phyloP scores from a whole-genome alignment of 306 rosid species.

The Castanospermum australe region DNA sequence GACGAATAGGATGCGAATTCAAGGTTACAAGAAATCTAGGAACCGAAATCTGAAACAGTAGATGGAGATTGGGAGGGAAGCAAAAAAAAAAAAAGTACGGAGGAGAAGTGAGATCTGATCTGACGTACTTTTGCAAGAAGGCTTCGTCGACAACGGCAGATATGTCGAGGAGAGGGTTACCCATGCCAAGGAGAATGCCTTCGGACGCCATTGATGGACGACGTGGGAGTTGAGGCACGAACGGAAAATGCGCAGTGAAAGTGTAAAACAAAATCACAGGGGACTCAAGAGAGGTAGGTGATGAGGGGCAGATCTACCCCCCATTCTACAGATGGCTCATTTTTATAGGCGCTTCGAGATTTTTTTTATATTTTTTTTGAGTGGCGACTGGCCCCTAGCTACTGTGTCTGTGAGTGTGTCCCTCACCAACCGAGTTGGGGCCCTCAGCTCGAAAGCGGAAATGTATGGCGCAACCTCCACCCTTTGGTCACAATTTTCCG shows the following conservation, averaged over 20 bases:
- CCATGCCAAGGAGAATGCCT: constrained; percentile 72
- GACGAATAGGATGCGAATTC: too few species aligned
- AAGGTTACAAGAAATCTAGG: not conserved
- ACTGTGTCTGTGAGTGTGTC: not conserved
- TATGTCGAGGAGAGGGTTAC: constrained; percentile 83
- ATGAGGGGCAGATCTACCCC: not conserved
- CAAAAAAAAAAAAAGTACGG: not conserved
- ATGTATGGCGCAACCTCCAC: too few species aligned
- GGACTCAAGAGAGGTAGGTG: not conserved
- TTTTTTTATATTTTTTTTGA: too few species aligned
- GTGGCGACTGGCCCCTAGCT: not conserved
- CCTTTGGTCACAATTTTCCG: not conserved
- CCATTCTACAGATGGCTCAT: not conserved
- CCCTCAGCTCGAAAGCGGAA: too few species aligned
- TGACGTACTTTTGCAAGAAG: constrained; percentile 55
- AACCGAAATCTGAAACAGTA: not conserved
- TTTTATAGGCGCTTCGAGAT: not conserved
- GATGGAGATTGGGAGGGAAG: too few species aligned
- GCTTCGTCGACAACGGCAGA: constrained; percentile 63
- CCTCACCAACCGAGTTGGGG: not conserved
- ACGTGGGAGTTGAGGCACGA: not conserved
- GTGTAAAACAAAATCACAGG: not conserved
- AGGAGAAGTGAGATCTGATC: not conserved
- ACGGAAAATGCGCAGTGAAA: too few species aligned
- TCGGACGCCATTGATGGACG: constrained; percentile 50